Percentiles rank a stretch among this genome's conserved stretches.
Evolutionary conservation across 1,139 yeast genomes (phyloP).

Genomic region (Geotrichum siamense): DNA sequence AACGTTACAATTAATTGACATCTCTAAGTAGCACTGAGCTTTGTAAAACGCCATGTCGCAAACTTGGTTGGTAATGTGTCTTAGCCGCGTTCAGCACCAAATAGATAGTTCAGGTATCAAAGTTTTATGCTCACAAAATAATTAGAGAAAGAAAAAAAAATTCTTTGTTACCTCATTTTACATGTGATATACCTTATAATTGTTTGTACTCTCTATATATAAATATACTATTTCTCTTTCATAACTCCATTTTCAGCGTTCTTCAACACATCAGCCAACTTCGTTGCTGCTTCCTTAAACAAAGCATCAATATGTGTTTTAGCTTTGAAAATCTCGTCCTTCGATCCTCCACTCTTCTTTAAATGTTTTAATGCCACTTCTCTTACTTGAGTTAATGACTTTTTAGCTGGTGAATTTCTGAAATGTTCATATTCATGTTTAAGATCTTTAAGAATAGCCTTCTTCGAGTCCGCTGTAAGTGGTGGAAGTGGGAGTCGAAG

Average conservation of each 20-base stretch:
- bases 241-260: slow-evolving; percentile 15
- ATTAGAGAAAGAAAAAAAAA: too few species aligned
- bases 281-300: slow-evolving; percentile 55
- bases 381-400: slow-evolving; percentile 57
- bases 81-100: too few species aligned
- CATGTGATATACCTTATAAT: too few species aligned
- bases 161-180: too few species aligned
- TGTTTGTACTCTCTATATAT: too few species aligned
- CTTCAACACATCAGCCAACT: slow-evolving; percentile 52
- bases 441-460: slow-evolving; percentile 50
- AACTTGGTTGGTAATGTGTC: too few species aligned
- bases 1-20: too few species aligned
- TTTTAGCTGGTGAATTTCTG: slow-evolving; percentile 47
- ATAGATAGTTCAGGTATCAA: too few species aligned
- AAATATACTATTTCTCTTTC: slow-evolving; percentile 16
- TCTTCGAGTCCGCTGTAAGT: slow-evolving; percentile 60
- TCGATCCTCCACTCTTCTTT: slow-evolving; percentile 46
- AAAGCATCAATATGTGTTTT: slow-evolving; percentile 57
- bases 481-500: slow-evolving; percentile 72
- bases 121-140: too few species aligned
- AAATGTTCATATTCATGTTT: slow-evolving; percentile 56
- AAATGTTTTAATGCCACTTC: slow-evolving; percentile 52
- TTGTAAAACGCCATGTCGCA: too few species aligned
- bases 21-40: too few species aligned
- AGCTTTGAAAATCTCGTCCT: slow-evolving; percentile 37